Conservation (phyloP, 179 eudicot genomes). For the Beta corolliflora region DNA sequence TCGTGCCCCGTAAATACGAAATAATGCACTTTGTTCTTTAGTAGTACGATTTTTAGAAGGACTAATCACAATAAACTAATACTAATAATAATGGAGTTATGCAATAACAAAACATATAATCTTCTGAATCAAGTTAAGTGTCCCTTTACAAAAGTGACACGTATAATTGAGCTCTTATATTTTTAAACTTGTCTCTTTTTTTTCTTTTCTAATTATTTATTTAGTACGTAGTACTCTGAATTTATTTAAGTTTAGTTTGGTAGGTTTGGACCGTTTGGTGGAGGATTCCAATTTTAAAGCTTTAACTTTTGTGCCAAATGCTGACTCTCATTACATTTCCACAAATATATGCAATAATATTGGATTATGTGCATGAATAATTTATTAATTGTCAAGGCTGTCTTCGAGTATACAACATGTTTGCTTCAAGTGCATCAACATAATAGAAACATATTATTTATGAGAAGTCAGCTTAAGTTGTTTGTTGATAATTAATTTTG, state of each 20-base stretch:
- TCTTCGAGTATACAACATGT: constrained; percentile 27
- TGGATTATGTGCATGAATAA: constrained; percentile 15
- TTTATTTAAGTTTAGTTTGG: constrained; percentile 17
- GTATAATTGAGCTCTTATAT: constrained; percentile 20
- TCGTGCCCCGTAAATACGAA: constrained; percentile 6
- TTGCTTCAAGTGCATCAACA: constrained; percentile 13
- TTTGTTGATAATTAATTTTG: not conserved
- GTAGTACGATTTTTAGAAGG: constrained; percentile 10
- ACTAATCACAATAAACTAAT: not conserved
- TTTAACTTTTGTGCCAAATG: constrained; percentile 31
- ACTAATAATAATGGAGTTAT: constrained; percentile 7
- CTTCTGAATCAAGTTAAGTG: constrained; percentile 32
- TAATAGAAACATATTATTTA: not conserved
- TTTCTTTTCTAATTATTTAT: not conserved
- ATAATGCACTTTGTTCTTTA: constrained; percentile 27
- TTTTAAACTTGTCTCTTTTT: not conserved
- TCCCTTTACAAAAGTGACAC: constrained; percentile 37
- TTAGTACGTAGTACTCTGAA: not conserved
- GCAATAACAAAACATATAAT: constrained; percentile 16
- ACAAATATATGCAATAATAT: not conserved
- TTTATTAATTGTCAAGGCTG: constrained; percentile 32
- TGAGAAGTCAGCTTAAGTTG: constrained; percentile 3
- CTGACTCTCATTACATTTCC: not conserved
- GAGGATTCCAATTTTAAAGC: not conserved
- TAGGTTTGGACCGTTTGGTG: constrained; percentile 1